Base-by-base conservation (phyloP, 768 basidiomycete species). In the Mycena olivaceomarginata region DNA sequence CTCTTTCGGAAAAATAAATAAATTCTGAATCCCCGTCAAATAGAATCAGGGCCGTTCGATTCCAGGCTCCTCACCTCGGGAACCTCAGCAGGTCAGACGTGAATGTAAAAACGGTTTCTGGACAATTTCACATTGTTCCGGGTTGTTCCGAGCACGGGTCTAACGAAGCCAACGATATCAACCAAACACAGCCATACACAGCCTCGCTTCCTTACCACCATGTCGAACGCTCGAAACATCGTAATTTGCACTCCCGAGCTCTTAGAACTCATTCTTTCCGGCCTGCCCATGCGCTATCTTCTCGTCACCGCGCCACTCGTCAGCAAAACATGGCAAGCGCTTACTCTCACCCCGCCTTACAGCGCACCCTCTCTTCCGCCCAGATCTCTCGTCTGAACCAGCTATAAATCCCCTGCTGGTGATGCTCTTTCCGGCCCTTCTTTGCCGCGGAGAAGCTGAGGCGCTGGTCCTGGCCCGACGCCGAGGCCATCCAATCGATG, bases 291-390 rank as follows among this genome's bases (percentile, higher is more conserved):
- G 63, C 70, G 51, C 62, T 39, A 41, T 20, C 48, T 72, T 0
- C 62, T 72, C 16, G 20, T 72, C 37, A 22, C 46, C 7, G 63
- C 51, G 13, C 51, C 70, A 5, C 51, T 72, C 18, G 63, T 65
- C 48, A 51, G 62, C 63, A 72, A 43, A 56, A 25, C 63, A 2
- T 72, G 70, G 70, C 62, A 65, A 2, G 48, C 62, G 13, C 31
- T 56, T 9, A 53, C 31, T 3, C 45, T 51, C 22, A 16, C 40
- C 6, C 62, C 70, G 1, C 40, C 16, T 15, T 59, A 5, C 65
- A 73, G 41, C 64, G 72, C 53, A 41, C 48, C 10, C 64, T 73
- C 10, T 73, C 41, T 66, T 73, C 53, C 72, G 46, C 18, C 64
- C 72, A 0, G 71, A 66, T 16, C 63, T 64, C 5, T 43, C 62